Evolutionary conservation across 495 filamentous ascomycete genomes (phyloP).

Genomic region (Clavariopsis aquatica): DNA sequence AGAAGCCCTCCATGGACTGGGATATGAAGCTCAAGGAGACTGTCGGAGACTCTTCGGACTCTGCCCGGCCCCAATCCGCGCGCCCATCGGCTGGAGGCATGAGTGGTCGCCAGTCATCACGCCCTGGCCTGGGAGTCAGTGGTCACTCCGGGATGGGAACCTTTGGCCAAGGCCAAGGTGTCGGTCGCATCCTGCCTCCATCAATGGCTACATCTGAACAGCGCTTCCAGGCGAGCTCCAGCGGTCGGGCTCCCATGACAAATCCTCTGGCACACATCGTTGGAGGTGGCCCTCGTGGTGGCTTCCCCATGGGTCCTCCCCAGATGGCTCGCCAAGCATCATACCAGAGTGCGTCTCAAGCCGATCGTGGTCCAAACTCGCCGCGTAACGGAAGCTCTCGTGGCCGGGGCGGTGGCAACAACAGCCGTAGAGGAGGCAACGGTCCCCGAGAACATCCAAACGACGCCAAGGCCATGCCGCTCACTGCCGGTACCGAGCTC

Average conservation of each 20-base stretch:
- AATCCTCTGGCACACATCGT: conserved; percentile 57
- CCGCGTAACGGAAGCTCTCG: conserved; percentile 66
- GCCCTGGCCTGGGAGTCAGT: conserved; percentile 44
- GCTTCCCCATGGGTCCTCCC: conserved; percentile 60
- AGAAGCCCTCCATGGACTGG: conserved; percentile 93
- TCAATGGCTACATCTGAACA: conserved; percentile 68
- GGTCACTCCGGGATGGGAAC: conserved; percentile 66
- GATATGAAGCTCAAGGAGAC: conserved; percentile 78
- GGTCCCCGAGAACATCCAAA: conserved; percentile 59
- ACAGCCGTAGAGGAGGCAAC: conserved; percentile 54
- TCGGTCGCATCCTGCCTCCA: conserved; percentile 56
- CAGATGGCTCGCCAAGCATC: conserved; percentile 59
- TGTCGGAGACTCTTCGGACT: conserved; percentile 73
- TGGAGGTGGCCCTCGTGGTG: conserved; percentile 51
- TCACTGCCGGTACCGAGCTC: conserved; percentile 76
- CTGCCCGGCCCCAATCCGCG: conserved; percentile 59
- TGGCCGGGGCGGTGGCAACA: conserved; percentile 43
- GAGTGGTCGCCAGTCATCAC: conserved; percentile 52
- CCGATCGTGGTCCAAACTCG: conserved; percentile 50
- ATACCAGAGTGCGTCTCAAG: conserved; percentile 51
- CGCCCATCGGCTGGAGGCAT: conserved; percentile 58
- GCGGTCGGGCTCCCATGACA: conserved; percentile 50
- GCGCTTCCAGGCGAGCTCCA: conserved; percentile 55
- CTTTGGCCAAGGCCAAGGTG: conserved; percentile 54
- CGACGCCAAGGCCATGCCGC: conserved; percentile 79